Evolutionary conservation across 768 basidiomycete species (phyloP), one percentile per base, ranked within the genome.

Genomic region (Cytidiella melzeri): DNA sequence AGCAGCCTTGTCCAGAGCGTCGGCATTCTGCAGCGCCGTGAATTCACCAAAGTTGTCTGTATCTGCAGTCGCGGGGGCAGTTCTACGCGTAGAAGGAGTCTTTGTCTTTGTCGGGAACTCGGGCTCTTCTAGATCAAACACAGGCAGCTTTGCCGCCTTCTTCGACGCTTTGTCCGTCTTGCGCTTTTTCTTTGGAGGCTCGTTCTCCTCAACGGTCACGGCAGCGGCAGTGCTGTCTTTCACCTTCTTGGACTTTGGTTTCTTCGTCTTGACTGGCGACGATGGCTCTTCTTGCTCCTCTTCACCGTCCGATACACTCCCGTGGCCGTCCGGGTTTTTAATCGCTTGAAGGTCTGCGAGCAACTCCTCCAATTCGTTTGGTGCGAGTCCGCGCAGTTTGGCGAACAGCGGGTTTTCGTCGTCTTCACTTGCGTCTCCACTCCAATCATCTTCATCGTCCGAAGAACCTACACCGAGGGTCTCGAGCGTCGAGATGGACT

Each of bases 111-210:
- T 57, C 40, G 74, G 67, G 61, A 87, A 91, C 38, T 79, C 76
- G 9, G 92, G 92, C 64, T 95, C 91, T 30, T 81, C 73, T 43
- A 95, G 80, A 67, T 91, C 87, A 60, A 87, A 91, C 12, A 79
- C 64, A 37, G 76, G 74, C n/a, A 60, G 53, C 48, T 48, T 43
- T 13, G 61, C 48, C 42, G 47, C 47, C 24, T 52, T 18, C 15
- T 47, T 23, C 21, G 54, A 45, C 28, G 18, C 18, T 18, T 47
- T 48, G 23, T 60, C 53, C 24, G 71, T 72, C 58, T 81, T 83
- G 52, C 77, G 74, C 63, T 79, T 82, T 69, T 82, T 87, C 66
- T 79, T 84, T n/a, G 74, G 79, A 5, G 51, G 73, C 62, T 68
- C 56, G 54, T 64, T 60, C 25, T 57, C 41, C 43, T 40, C 39